Base-by-base conservation (phyloP, 2,329 filamentous ascomycete species). In the Cordyceps militaris region DNA sequence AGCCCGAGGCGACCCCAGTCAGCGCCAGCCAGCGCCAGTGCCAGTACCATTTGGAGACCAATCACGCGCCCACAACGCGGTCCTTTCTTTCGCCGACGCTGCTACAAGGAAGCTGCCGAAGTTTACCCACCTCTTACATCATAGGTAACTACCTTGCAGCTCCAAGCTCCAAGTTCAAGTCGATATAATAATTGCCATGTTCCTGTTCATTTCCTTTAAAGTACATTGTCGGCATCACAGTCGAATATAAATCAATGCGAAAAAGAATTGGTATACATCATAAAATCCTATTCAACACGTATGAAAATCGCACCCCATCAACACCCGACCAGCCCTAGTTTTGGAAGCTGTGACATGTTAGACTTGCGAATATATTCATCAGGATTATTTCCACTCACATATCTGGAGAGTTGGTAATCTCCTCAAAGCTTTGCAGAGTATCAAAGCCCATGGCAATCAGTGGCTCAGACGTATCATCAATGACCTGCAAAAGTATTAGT, bases 361-460 rank as follows among this genome's bases (percentile, higher is more conserved):
- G 54, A 21, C 4, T 42, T 21, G 26, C 11, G 34, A 9, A 32
- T 6, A 19, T 10, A 3, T 19, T 24, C 9, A 19, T 2, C 9
- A 6, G 8, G 6, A 10, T n/a, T 6, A 34, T 7, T 11, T 7
- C 11, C 8, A 51, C 76, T 71, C 59, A 82, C 79, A 67, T 73
- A 19, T 82, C 80, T 3, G 75, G 73, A 21, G 87, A 83, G 62
- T 79, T 82, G 60, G 85, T 88, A 55, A 94, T 82, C 70, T 95
- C 89, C 66, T 96, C 90, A 70, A 91, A 95, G 42, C 81, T 86
- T 71, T 93, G 87, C 61, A 91, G 74, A 46, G 89, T 81, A 62
- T 84, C 84, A 67, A 95, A 95, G 1, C 90, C 90, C 87, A 95
- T 90, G 0, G 83, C 84, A 57, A 85, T 78, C 59, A 95, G 75